These are phyloP conservation scores for Sclerotinia trifoliorum DNA, from an alignment of 2,329 filamentous ascomycete genomes.

Conservation along the genomic window DNA sequence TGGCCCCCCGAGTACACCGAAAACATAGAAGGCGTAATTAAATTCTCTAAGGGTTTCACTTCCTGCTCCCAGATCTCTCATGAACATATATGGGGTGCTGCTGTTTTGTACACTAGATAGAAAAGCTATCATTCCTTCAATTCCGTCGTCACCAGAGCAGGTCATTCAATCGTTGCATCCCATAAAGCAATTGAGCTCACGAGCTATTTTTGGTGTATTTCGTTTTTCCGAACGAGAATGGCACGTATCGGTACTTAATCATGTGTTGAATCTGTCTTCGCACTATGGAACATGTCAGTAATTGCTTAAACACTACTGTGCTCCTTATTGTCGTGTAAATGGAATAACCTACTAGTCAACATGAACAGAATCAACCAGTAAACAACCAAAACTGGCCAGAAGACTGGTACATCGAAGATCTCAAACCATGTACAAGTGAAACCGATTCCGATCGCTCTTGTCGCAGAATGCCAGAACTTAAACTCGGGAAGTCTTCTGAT, in stretches of 20 bases:
- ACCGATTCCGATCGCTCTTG: slow-evolving; percentile 76
- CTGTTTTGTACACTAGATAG: slow-evolving; percentile 27
- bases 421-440: slow-evolving; percentile 91
- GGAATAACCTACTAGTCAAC: slow-evolving; percentile 74
- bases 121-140: slow-evolving; percentile 20
- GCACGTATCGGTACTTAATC: slow-evolving; percentile 99
- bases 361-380: slow-evolving; percentile 98
- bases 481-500: slow-evolving; percentile 96
- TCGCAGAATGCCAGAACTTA: slow-evolving; percentile 99
- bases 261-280: slow-evolving; percentile 99
- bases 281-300: slow-evolving; percentile 56
- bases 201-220: slow-evolving; percentile 67
- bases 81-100: slow-evolving; percentile 19
- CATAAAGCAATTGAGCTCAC: slow-evolving; percentile 25
- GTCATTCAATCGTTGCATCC: slow-evolving; percentile 9
- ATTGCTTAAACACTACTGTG: slow-evolving; percentile 22
- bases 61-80: slow-evolving; percentile 19
- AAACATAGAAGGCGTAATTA: slow-evolving; percentile 32
- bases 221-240: slow-evolving; percentile 88
- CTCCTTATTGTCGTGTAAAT: neutral
- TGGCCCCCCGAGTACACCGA: slow-evolving; percentile 26
- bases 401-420: slow-evolving; percentile 94
- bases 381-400: slow-evolving; percentile 97
- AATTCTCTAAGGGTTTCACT: slow-evolving; percentile 28
- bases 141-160: slow-evolving; percentile 11